phyloP scores from a whole-genome alignment of 371 early-diverging fungal genomes.

The Neoconidiobolus thromboides region DNA sequence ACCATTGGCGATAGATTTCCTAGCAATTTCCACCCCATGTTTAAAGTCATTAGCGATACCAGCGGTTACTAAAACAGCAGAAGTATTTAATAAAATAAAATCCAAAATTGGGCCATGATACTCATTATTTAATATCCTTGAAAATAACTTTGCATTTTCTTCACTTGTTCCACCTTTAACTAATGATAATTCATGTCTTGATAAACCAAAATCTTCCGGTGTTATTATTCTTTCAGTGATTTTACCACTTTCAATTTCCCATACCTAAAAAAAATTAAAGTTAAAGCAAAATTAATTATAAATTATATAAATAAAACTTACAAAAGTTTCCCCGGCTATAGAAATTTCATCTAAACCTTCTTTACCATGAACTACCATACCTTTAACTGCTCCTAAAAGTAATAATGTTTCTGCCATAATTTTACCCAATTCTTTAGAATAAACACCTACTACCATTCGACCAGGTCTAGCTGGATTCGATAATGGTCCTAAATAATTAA shows the following conservation, averaged over 20 bases:
- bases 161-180: conserved; percentile 63
- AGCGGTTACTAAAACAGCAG: conserved; percentile 64
- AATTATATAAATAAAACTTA: conserved; percentile 13
- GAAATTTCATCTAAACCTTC: conserved; percentile 71
- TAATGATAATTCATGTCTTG: conserved; percentile 39
- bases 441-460: conserved; percentile 78
- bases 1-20: conserved; percentile 48
- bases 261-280: conserved; percentile 22
- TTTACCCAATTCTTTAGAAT: conserved; percentile 49
- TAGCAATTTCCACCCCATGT: conserved; percentile 60
- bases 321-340: conserved; percentile 50
- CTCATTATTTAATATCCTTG: conserved; percentile 35
- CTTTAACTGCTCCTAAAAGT: conserved; percentile 44
- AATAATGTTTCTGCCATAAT: conserved; percentile 70
- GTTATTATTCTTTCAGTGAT: conserved; percentile 41
- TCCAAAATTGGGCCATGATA: conserved; percentile 47
- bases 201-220: conserved; percentile 75
- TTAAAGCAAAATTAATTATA: not conserved
- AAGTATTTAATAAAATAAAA: conserved; percentile 79
- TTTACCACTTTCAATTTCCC: conserved; percentile 38
- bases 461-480: conserved; percentile 72
- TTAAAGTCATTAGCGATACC: conserved; percentile 51
- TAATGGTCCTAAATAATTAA: conserved; percentile 89
- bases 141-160: conserved; percentile 52
- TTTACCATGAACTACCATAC: conserved; percentile 70